Base-by-base conservation (phyloP, 768 basidiomycete species). In the Panus rudis region DNA sequence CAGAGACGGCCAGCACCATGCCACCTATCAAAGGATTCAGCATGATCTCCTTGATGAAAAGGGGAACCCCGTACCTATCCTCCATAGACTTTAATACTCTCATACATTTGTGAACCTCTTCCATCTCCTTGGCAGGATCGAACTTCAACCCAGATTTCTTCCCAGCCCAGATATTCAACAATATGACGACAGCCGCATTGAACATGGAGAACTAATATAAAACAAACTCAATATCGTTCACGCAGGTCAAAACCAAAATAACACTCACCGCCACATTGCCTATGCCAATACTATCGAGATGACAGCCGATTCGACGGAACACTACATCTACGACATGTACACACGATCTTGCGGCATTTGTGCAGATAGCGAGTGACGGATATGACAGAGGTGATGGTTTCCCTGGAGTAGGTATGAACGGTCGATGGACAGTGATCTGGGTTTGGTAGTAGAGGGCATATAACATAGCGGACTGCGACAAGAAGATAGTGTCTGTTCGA, bases 381-480 rank as follows among this genome's bases (percentile, higher is more conserved):
- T 71, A 65, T 1, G 61, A 51, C 12, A 63, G 41, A 13, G 62
- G 58, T 0, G 67, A 61, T 0, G 70, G 70, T 42, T 78, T 76
- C 25, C 71, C 63, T 3, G 77, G 75, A 0, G 74, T 75, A 0
- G 84, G 82, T 45, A 92, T 81, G 60, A 86, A 89, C 3, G 83
- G 82, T 34, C 88, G 71, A 57, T 91, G 88, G 39, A 89, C 76
- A 42, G 79, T 66, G 50, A 90, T 89, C 54, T 73, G 67, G 11
- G 61, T 47, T 17, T 67, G 65, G 52, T 75, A 75, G 54, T 72
- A 77, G 12, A 60, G 48, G 3, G 61, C 48, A 46, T 69, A 67
- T 1, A 74, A 55, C 6, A 53, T 46, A 3, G 66, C 65, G 4
- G 64, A 65, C 46, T 69, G 65, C 26, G 56, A 47, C 54, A 72